A percentile compares a stretch with the other conserved stretches of the same genome.
These are phyloP conservation scores for Boletus subparvulus DNA, from an alignment of 768 basidiomycete species.

Conservation along the genomic window DNA sequence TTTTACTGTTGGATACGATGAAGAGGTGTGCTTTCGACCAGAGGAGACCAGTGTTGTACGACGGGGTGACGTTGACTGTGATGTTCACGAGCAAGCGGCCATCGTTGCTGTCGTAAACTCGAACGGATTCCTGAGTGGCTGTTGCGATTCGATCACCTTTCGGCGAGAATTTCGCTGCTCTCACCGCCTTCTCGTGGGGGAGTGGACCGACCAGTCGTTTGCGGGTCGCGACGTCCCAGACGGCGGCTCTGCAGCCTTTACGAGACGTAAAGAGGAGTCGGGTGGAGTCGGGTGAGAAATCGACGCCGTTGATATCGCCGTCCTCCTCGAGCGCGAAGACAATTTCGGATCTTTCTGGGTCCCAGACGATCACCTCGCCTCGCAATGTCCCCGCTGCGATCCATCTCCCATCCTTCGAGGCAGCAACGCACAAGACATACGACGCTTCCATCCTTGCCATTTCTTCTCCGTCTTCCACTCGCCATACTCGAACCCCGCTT, in stretches of 20 bases:
- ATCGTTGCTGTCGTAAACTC: neutral
- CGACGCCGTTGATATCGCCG: neutral
- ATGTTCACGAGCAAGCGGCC: neutral
- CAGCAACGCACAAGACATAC: neutral
- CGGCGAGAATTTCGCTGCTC: neutral
- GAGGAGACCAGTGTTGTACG: neutral
- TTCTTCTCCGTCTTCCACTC: neutral
- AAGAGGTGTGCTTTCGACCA: constrained; percentile 9
- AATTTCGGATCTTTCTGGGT: neutral
- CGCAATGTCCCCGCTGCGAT: neutral
- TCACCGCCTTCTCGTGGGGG: neutral
- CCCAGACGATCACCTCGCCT: neutral
- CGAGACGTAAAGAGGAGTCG: neutral
- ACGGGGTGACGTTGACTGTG: neutral
- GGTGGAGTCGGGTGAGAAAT: neutral
- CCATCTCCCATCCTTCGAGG: neutral
- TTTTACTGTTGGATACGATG: neutral
- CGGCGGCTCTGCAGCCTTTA: neutral
- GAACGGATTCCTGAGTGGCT: neutral
- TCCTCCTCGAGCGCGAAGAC: neutral
- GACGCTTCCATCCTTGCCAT: neutral
- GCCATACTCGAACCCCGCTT: neutral
- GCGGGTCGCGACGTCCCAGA: neutral
- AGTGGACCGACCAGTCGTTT: neutral
- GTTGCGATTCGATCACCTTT: neutral